phyloP scores from a whole-genome alignment of 176 grass and related monocot genomes.

The Zea luxurians region DNA sequence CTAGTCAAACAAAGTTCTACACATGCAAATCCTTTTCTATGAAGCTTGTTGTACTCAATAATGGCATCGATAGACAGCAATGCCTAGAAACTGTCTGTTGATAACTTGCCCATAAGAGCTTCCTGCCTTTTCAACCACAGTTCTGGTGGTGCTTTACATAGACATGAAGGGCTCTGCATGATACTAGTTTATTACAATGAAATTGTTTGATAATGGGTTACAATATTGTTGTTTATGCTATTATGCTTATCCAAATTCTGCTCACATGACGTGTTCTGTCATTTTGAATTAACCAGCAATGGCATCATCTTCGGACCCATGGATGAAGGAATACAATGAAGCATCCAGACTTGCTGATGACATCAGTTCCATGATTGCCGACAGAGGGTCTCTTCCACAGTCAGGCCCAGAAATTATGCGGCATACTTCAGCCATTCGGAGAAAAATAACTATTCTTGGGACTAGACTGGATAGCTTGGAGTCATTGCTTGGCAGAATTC shows the following conservation, averaged over 20 bases:
- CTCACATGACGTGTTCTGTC: constrained; percentile 7
- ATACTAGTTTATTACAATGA: constrained; percentile 14
- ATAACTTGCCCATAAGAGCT: not conserved
- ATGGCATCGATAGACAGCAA: not conserved
- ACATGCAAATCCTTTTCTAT: not conserved
- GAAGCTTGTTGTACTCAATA: not conserved
- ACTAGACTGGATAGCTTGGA: constrained; percentile 81
- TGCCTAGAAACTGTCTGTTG: not conserved
- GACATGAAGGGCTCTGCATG: not conserved
- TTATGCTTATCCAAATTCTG: constrained; percentile 13
- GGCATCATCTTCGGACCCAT: constrained; percentile 68
- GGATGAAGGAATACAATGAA: constrained; percentile 80
- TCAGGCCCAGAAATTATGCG: constrained; percentile 75
- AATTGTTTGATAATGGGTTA: not conserved
- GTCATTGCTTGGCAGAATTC: constrained; percentile 59
- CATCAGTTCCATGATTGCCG: constrained; percentile 73
- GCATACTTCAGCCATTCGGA: constrained; percentile 61
- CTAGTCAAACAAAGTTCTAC: not conserved
- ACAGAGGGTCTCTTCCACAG: constrained; percentile 76
- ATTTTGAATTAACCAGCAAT: constrained; percentile 57
- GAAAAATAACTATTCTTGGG: constrained; percentile 82
- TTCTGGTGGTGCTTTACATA: not conserved
- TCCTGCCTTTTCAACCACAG: not conserved
- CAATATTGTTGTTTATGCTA: not conserved
- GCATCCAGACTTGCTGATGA: constrained; percentile 81